A percentile compares a stretch with the other conserved stretches of the same genome.
phyloP scores from a whole-genome alignment of 805 yeast genomes.

The Wickerhamiella kurtzmanii region DNA sequence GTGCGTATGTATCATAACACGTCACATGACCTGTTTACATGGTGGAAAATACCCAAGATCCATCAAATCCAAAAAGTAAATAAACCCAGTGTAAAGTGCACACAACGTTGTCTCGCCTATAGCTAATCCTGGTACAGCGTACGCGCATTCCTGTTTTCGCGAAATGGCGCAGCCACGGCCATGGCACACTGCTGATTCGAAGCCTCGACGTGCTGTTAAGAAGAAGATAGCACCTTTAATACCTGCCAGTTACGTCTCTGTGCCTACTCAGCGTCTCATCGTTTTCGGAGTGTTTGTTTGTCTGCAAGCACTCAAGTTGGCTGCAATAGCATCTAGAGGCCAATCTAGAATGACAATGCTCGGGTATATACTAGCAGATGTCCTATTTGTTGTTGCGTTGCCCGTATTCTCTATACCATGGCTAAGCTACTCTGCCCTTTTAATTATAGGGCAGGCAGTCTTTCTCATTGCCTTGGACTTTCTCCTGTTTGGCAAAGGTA shows the following conservation, averaged over 20 bases:
- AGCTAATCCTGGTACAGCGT: no score
- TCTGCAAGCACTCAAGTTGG: slow-evolving; percentile 77
- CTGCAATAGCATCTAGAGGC: slow-evolving; percentile 42
- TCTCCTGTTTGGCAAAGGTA: not conserved
- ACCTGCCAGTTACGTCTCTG: slow-evolving; percentile 53
- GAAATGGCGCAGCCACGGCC: not conserved
- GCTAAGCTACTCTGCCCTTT: slow-evolving; percentile 47
- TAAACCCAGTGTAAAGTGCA: no score
- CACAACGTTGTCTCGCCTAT: no score
- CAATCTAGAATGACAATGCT: slow-evolving; percentile 27
- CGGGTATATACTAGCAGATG: slow-evolving; percentile 55
- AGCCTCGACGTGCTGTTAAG: not conserved
- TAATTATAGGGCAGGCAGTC: slow-evolving; percentile 37
- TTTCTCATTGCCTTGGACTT: slow-evolving; percentile 35
- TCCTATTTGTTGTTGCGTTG: slow-evolving; percentile 50
- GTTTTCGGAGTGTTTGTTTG: slow-evolving; percentile 51
- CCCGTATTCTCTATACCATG: slow-evolving; percentile 69
- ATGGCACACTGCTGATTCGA: not conserved
- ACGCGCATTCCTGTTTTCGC: not conserved
- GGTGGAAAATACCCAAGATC: no score
- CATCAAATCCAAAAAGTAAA: not conserved
- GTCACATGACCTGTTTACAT: not conserved
- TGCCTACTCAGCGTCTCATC: slow-evolving; percentile 51
- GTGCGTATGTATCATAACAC: not conserved
- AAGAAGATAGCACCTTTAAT: slow-evolving; percentile 29